Evolutionary conservation across 768 basidiomycete genomes (phyloP), one percentile per base, ranked within the genome.

Genomic region (Auriscalpium microsporum): DNA sequence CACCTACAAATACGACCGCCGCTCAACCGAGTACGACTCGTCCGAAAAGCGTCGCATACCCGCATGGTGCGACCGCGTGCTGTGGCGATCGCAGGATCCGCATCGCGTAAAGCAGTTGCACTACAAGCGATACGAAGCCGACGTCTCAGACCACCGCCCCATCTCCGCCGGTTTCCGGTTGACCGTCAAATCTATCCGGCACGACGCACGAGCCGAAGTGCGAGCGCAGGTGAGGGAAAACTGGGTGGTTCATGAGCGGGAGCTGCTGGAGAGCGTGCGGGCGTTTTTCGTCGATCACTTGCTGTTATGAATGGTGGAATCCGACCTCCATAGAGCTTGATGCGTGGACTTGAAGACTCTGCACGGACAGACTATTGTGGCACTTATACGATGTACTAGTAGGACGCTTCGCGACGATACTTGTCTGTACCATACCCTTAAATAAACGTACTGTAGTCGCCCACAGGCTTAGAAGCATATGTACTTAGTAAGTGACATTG

Each of bases 1-100:
- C 16, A 96, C 94, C 38, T 97, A 97, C 80, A 96, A 96, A 70
- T 97, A 96, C 71, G 92, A 95, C 67, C 82, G 81, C 2, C 72
- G 79, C 7, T 82, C 90, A 21, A 69, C 79, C 66, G 79, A 83
- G 58, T 99, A 91, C 63, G 95, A 99, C 66, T 76, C 86, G 3
- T 91, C 88, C 1, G 90, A 92, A 68, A 97, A 98, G 69, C 78
- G 79, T 11, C 86, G 95, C 0, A 76, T 84, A 8, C 95, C 95
- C 4, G 94, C 95, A 2, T 99, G 94, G 94, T 99, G 95, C 67
- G 95, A 99, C 67, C 85, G 95, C 6, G 81, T 99, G 19, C 72
- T 98, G 44, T 95, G 86, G 82, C 81, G 84, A 4, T 73, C 80
- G 44, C 74, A 74, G 14, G 79, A 77, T 14, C 73, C 75, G 13